Base-by-base conservation (phyloP, 352 stramenopile genomes). In the Phytophthora hibernalis region DNA sequence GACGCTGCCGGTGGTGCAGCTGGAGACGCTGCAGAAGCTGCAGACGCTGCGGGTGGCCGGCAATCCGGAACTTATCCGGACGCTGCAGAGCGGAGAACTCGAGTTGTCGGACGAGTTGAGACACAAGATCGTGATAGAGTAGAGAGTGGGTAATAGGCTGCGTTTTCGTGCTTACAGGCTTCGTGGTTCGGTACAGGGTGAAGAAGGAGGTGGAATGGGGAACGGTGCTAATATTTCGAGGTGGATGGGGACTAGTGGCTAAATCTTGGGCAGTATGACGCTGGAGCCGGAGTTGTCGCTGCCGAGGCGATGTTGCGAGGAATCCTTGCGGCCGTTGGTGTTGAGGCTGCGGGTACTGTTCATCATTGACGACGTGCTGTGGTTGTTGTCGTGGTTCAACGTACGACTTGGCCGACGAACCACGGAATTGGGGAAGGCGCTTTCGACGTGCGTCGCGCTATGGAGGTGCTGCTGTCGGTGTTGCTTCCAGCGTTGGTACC, bases 221-320 rank as follows among this genome's bases (percentile, higher is more conserved):
- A 12, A 42, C 16, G 35, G 42, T 26, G 18, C 12, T 48, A 3
- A 28, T 48, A 24, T 28, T 48, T 28, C 42, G 42, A 48, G 42
- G 8, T 22, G 18, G 40, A 24, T 18, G 18, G 1, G n/a, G 26
- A 47, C 40, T 47, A 24, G 16, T 47, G 18, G 20, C 42, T 77
- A 88, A 51, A 92, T 69, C 48, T 72, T 82, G 13, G 83, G 83
- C 26, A 92, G 65, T 3, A 74, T 74, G 24, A 90, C 74, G 11
- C 79, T 57, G 47, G 82, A 79, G 35, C 68, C 20, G 18, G 42
- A 48, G 28, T 70, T 62, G 37, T 75, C 63, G 26, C 61, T 54
- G 30, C 38, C 68, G 13, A 84, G 54, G n/a, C 63, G 79, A 63
- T 55, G 58, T 0, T 49, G 45, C 20, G 37, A 67, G 7, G 61